Evolutionary conservation across 169 alveolate species (phyloP).

Genomic region (Cryptosporidium sp.): DNA sequence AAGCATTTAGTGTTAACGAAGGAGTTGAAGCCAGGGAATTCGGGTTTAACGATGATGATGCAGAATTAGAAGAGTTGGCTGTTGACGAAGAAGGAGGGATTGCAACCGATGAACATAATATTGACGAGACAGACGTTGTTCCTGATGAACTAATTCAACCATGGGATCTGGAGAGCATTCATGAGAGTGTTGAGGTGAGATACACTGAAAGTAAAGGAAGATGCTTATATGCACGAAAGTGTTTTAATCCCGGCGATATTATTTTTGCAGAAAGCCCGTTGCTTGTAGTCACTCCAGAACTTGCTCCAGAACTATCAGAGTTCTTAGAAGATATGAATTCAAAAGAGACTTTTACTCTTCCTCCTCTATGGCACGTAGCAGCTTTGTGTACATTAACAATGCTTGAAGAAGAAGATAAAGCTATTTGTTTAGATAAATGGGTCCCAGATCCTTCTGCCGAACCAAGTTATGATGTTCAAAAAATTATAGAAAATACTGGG

Average conservation of each 20-base stretch:
- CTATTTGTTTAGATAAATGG: slow-evolving; percentile 81
- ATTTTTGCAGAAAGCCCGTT: slow-evolving; percentile 86
- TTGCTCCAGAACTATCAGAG: slow-evolving; percentile 81
- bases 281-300: slow-evolving; percentile 83
- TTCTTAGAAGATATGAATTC: slow-evolving; percentile 75
- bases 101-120: slow-evolving; percentile 26
- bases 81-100: slow-evolving; percentile 45
- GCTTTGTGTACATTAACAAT: slow-evolving; percentile 83
- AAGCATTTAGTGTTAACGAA: slow-evolving; percentile 51
- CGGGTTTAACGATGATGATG: slow-evolving; percentile 55
- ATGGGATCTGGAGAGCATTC: slow-evolving; percentile 41
- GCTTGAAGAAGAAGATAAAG: slow-evolving; percentile 77
- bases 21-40: slow-evolving; percentile 65
- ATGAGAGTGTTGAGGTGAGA: slow-evolving; percentile 81
- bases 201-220: slow-evolving; percentile 86
- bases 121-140: slow-evolving; percentile 11
- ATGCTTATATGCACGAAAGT: slow-evolving; percentile 82
- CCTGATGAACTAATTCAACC: slow-evolving; percentile 56
- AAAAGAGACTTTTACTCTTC: slow-evolving; percentile 75
- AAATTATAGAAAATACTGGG: slow-evolving; percentile 68
- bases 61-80: slow-evolving; percentile 22
- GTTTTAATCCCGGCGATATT: slow-evolving; percentile 85
- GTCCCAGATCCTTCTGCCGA: slow-evolving; percentile 83
- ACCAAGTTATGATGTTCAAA: slow-evolving; percentile 67
- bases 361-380: slow-evolving; percentile 89